Conservation (phyloP, 2,329 filamentous ascomycete genomes). For the Apiospora malaysiana region DNA sequence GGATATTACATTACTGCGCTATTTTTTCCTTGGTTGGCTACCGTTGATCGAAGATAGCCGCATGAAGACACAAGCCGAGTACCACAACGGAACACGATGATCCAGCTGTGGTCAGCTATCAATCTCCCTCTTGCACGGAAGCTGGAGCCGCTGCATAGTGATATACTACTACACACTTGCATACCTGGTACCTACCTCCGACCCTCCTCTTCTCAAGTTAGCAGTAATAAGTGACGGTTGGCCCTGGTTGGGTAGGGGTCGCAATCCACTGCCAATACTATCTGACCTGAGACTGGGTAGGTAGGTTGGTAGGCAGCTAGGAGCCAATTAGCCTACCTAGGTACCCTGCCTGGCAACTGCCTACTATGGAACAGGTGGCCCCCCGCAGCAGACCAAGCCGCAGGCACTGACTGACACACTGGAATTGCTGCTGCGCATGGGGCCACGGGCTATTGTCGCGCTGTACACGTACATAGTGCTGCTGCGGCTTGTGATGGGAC, state of each 20-base stretch:
- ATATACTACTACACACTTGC: not conserved
- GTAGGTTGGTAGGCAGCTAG: no score
- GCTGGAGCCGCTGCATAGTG: slow-evolving; percentile 8
- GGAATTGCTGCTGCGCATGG: slow-evolving; percentile 5
- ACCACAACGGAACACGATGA: slow-evolving; percentile 11
- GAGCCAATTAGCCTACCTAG: not conserved
- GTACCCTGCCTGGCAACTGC: not conserved
- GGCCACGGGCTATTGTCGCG: not conserved
- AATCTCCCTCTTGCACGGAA: slow-evolving; percentile 3
- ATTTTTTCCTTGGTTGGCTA: not conserved
- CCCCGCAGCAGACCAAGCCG: not conserved
- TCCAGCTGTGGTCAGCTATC: slow-evolving; percentile 10
- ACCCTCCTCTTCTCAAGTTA: not conserved
- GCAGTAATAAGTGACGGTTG: not conserved
- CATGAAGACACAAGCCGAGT: not conserved
- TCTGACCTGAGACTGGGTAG: not conserved
- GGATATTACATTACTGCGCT: slow-evolving; percentile 5
- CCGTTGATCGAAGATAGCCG: slow-evolving; percentile 3
- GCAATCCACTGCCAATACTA: slow-evolving; percentile 8
- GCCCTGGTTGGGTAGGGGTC: not conserved
- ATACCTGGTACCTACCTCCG: not conserved
- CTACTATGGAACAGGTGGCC: slow-evolving; percentile 4
- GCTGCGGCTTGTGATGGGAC: slow-evolving; percentile 14
- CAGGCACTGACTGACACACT: not conserved
- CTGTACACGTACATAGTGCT: not conserved